Evolutionary conservation across 2,329 filamentous ascomycete genomes (phyloP).

Genomic region (Microdochium nivale): DNA sequence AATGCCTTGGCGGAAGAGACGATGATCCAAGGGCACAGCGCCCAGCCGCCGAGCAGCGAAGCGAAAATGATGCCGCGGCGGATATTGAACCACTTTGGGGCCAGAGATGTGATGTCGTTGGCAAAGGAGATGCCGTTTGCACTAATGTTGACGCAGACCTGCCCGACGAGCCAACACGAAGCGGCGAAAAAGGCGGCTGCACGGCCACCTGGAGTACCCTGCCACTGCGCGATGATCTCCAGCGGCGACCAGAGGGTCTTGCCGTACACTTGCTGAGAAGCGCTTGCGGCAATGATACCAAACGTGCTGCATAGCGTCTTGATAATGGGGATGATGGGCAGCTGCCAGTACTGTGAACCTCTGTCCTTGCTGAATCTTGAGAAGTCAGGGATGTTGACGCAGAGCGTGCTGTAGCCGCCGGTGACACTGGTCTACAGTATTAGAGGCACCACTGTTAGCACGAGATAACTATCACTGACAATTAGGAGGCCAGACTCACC

Average conservation of each 20-base stretch:
- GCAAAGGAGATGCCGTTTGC: constrained; percentile 20
- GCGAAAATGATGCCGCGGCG: constrained; percentile 20
- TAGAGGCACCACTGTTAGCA: too few species aligned
- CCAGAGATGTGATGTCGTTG: constrained; percentile 20
- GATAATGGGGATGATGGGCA: constrained; percentile 38
- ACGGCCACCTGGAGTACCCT: constrained; percentile 16
- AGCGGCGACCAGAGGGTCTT: constrained; percentile 40
- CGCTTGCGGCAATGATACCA: constrained; percentile 37
- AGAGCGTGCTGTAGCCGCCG: constrained; percentile 37
- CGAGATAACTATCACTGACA: too few species aligned
- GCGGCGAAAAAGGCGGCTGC: constrained; percentile 23
- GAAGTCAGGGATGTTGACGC: constrained; percentile 39
- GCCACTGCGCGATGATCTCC: constrained; percentile 33
- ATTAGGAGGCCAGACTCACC: constrained; percentile 4
- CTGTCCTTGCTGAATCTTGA: constrained; percentile 26
- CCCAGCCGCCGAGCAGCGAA: constrained; percentile 23
- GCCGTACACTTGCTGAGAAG: constrained; percentile 34
- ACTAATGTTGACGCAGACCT: constrained; percentile 19
- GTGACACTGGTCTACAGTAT: constrained; percentile 24
- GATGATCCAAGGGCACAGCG: constrained; percentile 25
- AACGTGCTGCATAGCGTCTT: constrained; percentile 35
- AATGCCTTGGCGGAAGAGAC: constrained; percentile 18
- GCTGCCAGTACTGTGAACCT: constrained; percentile 34
- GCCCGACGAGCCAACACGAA: constrained; percentile 28
- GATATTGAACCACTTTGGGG: constrained; percentile 22